Conservation (phyloP, 2,329 filamentous ascomycete genomes). For the Pseudogymnoascus sp. region DNA sequence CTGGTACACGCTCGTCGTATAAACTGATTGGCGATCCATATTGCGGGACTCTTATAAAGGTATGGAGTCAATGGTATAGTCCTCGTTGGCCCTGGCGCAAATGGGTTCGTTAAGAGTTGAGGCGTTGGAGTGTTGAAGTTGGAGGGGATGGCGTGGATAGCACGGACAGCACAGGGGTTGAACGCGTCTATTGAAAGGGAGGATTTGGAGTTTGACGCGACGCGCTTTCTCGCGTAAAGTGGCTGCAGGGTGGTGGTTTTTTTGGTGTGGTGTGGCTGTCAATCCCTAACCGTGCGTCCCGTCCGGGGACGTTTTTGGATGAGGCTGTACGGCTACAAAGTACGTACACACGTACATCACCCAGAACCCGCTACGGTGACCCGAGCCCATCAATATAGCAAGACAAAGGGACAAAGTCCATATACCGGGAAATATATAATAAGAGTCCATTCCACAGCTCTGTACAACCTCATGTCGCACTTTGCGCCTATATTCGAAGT, state of each 20-base stretch:
- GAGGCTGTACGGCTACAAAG: background rate
- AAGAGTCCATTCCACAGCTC: background rate
- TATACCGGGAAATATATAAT: background rate
- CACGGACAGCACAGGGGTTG: background rate
- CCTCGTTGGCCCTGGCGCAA: background rate
- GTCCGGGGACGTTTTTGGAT: background rate
- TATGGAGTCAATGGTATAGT: background rate
- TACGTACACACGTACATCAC: background rate
- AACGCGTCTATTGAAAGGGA: conserved; percentile 3
- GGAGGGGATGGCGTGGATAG: background rate
- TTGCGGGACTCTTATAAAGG: background rate
- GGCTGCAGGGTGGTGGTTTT: background rate
- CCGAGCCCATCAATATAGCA: background rate
- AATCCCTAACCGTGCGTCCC: background rate
- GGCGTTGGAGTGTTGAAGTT: background rate
- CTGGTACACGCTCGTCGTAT: conserved; percentile 73
- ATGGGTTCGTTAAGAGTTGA: background rate
- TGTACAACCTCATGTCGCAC: background rate
- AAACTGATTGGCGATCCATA: conserved; percentile 81
- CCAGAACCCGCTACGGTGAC: background rate
- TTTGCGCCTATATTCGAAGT: background rate
- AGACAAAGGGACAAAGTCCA: background rate
- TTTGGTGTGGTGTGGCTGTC: background rate
- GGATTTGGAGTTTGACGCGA: conserved; percentile 6
- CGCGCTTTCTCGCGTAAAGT: conserved; percentile 9